Evolutionary conservation across 2,329 filamentous ascomycete genomes (phyloP), one percentile per base, ranked within the genome.

Genomic region (Macroventuria anomochaeta): DNA sequence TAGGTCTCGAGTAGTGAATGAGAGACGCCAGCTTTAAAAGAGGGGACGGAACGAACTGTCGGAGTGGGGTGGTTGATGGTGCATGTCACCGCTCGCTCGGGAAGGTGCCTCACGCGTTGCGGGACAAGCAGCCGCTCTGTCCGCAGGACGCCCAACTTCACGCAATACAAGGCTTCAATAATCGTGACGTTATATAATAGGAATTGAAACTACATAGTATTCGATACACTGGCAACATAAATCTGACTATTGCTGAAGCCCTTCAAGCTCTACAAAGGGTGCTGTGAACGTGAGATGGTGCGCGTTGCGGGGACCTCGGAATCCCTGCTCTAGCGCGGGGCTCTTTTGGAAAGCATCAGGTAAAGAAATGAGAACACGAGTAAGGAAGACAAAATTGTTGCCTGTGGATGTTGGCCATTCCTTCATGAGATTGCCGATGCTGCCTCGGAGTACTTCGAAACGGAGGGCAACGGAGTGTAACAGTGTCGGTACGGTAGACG

Each of bases 11-110:
- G 33, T 63, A 52, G 40, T 63, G 39, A 32, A 59, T 56, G 55
- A 71, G 59, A 55, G 62, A 54, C 58, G 71, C 71, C 71, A 74
- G 71, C 38, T 66, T 73, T 62, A 41, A 61, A 47, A 55, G 37
- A 44, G 33, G 47, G 53, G 25, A 55, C 41, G 26, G 36, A 33
- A 40, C 50, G 52, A 46, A 31, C 13, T 40, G 39, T 31, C 29
- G 39, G 52, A 50, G 52, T 47, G 52, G 46, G 42, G 44, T 34
- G 37, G 37, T 37, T 20, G 43, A 33, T 48, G 33, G 17, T 42
- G 44, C 43, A 53, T 46, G 43, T 44, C 44, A 43, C 38, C 43
- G 13, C 38, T 48, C 51, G 29, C 44, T 29, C 33, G 36, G 40
- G 44, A 40, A 44, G 49, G 44, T 49, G 39, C 29, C 29, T 43